phyloP scores from a whole-genome alignment of 306 rosid genomes.

The Geum urbanum region DNA sequence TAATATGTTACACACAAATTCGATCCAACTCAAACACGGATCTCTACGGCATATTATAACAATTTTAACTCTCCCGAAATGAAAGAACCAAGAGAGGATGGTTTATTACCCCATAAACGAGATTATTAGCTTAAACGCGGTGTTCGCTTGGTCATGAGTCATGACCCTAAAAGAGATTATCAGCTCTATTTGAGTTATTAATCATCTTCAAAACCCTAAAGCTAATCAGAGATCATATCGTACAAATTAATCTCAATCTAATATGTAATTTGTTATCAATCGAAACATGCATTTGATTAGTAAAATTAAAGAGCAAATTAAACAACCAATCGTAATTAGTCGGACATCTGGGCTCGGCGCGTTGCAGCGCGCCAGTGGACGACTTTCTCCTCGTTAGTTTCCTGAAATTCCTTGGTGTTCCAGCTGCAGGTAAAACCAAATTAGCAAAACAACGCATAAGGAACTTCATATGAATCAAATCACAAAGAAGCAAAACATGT shows the following conservation, averaged over 20 bases:
- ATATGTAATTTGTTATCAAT: background rate
- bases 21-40: background rate
- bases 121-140: no score
- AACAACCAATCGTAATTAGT: constrained; percentile 57
- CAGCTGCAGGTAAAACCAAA: constrained; percentile 43
- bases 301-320: background rate
- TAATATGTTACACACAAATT: background rate
- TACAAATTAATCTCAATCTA: background rate
- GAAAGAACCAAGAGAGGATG: no score
- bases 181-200: background rate
- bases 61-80: no score
- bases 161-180: no score
- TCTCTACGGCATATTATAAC: no score
- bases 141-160: no score
- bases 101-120: no score
- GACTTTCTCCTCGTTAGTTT: constrained; percentile 57
- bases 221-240: background rate
- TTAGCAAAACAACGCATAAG: background rate
- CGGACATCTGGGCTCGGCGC: constrained; percentile 42
- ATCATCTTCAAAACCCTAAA: background rate
- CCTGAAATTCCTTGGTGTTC: constrained; percentile 50
- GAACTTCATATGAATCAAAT: no score
- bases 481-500: background rate
- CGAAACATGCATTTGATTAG: no score
- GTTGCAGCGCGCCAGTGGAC: constrained; percentile 19